Base-by-base conservation (phyloP, 1,284 basidiomycete species). In the Cerrena zonata region DNA sequence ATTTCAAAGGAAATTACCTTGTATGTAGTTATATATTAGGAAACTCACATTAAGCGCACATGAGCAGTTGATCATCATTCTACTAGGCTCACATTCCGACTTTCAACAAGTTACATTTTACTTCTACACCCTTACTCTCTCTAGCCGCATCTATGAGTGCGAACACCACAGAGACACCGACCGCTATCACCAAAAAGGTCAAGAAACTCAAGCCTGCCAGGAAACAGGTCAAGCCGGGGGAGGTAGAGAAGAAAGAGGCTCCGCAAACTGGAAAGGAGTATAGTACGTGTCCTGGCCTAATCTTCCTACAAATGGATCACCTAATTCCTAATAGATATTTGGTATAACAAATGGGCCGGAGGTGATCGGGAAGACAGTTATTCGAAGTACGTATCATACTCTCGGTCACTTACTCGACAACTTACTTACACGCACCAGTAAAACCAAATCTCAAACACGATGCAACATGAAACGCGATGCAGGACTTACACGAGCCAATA, bases 281-380 rank as follows among this genome's bases (percentile, higher is more conserved):
- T 70, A 95, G 91, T 94, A 59, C 61, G 89, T 77, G 37, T 30
- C 15, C 19, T 30, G n/a, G 15, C 19, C 42, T 30, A 24, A 38
- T 24, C 27, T 18, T 70, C 37, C 22, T 43, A 34, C 13, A 11
- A 2, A 52, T 25, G 22, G n/a, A 49, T 47, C 27, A 22, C 10
- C 48, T 39, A 38, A 34, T 21, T 42, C 60, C 66, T 57, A 50
- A 47, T 61, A 92, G 94, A 98, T 68, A 90, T 96, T 53, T 98
- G 95, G 95, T 98, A 98, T 70, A 96, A 98, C 70, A 98, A 98
- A 73, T 98, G 94, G 91, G 93, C 94, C 34, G 89, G 94, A 55
- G 93, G 93, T 52, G 93, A 96, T 65, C 80, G 91, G 47, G 94
- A 95, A 69, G 94, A 96, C 64, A 89, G 83, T 54, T 91, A 94